phyloP scores from a whole-genome alignment of 345 rosid species.

The Cardiospermum halicacabum region DNA sequence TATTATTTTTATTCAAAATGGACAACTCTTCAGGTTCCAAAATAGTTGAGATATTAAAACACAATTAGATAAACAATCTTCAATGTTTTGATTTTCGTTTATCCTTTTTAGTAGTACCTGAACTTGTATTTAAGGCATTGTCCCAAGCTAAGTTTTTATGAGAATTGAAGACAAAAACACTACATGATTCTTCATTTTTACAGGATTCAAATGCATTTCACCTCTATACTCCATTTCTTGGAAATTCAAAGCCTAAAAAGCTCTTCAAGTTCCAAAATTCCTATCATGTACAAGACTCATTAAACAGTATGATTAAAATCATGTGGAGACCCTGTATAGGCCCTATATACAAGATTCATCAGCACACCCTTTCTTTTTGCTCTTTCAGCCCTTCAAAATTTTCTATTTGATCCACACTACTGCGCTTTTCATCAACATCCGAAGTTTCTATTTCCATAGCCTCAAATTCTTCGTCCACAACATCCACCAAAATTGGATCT shows the following conservation, averaged over 20 bases:
- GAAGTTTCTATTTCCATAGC: no score
- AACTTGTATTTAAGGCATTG: slow-evolving; percentile 36
- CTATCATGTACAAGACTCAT: no score
- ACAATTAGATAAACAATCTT: no score
- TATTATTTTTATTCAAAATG: slow-evolving; percentile 36
- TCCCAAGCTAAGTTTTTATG: slow-evolving; percentile 57
- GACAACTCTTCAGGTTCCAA: slow-evolving; percentile 44
- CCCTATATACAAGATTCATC: no score
- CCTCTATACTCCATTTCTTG: slow-evolving; percentile 15
- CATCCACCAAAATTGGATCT: no score
- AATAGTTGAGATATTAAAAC: slow-evolving; percentile 26
- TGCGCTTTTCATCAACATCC: no score
- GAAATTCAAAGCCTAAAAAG: slow-evolving; percentile 39
- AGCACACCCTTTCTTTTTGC: no score
- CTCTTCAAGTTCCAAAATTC: slow-evolving; percentile 64
- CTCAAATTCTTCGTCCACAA: no score
- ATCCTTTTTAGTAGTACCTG: slow-evolving; percentile 28
- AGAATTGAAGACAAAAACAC: slow-evolving; percentile 14
- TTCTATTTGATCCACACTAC: no score
- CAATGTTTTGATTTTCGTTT: no score
- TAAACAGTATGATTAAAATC: not conserved
- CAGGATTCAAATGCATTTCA: slow-evolving; percentile 12
- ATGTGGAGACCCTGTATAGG: no score
- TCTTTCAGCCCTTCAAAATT: no score
- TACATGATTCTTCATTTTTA: slow-evolving; percentile 17